Evolutionary conservation across 805 yeast genomes (phyloP), one percentile per base, ranked within the genome.

Genomic region (Scheffersomyces amazonensis): DNA sequence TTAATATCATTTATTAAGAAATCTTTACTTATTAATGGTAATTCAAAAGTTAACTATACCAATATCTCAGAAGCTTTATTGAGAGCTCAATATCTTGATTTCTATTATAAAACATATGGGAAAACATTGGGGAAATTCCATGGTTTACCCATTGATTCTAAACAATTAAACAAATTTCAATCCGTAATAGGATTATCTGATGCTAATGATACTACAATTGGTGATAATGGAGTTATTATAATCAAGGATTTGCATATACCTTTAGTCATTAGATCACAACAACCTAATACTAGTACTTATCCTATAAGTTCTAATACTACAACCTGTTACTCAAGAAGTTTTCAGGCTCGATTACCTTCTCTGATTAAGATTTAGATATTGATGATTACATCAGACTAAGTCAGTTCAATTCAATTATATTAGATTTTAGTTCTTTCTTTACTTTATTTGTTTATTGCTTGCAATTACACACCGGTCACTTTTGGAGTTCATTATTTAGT

Each of bases 101-200:
- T 66, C 17, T 70, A 72, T 49, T 76, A 47, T 40, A 55, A 53
- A 36, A 47, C 64, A 31, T 59, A 71, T 31, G 82, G 81, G 12
- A 67, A 71, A 43, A 55, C 71, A 1, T 50, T 75, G 24, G 87
- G 87, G 12, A 80, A 83, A 3, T 66, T 81, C 31, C 87, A 81
- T 48, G 87, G 87, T 2, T 60, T 81, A 25, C 87, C 87, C 2
- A 61, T 81, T 17, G 39, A 40, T 13, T 11, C 12, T 4, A 17
- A 30, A n/a, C 39, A 35, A 35, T 30, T 35, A n/a, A 4, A 5
- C 4, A 27, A 13, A 27, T 15, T 5, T 27, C 3, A 5, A 27
- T 8, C 7, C 5, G 12, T 23, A 5, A 7, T 20, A 20, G 22
- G 22, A 7, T 20, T 20, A 20, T 5, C 7, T 9, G 30, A 27